Percentiles rank a stretch among this genome's conserved stretches.
phyloP scores from a whole-genome alignment of 495 filamentous ascomycete genomes.

The Penicillium argentinense region DNA sequence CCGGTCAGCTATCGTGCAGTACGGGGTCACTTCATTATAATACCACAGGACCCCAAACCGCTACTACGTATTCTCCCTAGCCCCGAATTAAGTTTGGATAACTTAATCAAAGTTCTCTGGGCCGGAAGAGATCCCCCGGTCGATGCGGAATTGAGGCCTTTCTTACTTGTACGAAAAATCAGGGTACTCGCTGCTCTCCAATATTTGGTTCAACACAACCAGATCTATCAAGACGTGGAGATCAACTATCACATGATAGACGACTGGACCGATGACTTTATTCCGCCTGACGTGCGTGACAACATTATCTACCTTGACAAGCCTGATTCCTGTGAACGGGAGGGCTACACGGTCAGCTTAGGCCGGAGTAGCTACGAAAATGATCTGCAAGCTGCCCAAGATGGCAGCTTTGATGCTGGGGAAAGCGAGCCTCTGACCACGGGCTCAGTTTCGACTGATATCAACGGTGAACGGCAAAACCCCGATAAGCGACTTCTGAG shows the following conservation, averaged over 20 bases:
- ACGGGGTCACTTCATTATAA: conserved; percentile 13
- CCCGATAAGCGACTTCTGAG: conserved; percentile 9
- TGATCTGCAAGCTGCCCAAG: conserved; percentile 4
- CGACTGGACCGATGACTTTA: background rate
- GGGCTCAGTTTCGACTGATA: conserved; percentile 10
- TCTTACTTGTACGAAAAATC: conserved; percentile 4
- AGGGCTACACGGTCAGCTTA: conserved; percentile 10
- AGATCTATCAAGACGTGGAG: background rate
- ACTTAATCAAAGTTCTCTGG: conserved; percentile 7
- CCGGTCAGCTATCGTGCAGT: conserved; percentile 4
- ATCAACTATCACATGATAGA: background rate
- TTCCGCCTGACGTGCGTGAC: background rate
- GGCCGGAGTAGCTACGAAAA: conserved; percentile 4
- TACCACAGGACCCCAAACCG: conserved; percentile 12
- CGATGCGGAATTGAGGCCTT: conserved; percentile 1
- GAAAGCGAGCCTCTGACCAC: background rate
- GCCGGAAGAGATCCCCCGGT: background rate
- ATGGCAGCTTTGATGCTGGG: background rate
- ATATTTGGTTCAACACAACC: conserved; percentile 12
- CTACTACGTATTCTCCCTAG: conserved; percentile 15
- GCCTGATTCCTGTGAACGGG: background rate
- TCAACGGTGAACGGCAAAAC: conserved; percentile 17
- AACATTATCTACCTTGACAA: background rate
- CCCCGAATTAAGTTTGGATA: background rate
- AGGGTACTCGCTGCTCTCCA: conserved; percentile 11